Base-by-base conservation (phyloP, 2,329 filamentous ascomycete species). In the Diaporthe helianthi region DNA sequence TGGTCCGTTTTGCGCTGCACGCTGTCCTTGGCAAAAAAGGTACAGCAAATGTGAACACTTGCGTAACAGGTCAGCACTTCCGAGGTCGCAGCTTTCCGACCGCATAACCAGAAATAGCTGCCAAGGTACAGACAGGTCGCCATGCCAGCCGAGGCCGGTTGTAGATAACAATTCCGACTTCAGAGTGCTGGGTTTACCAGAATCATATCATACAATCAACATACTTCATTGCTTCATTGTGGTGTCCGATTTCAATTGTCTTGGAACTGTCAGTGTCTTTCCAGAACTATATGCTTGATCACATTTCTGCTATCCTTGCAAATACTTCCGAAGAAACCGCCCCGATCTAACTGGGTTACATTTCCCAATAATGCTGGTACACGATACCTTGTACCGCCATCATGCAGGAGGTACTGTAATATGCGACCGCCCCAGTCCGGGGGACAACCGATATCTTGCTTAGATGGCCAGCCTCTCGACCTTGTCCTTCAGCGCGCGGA, bases 391-490 rank as follows among this genome's bases (percentile, higher is more conserved):
- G 13, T 10, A 19, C 4, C n/a, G 12, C 36, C 29, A 63, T 17
- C n/a, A 8, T 24, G 29, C 19, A 22, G 19, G n/a, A 24, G 13
- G n/a, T 26, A 15, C 24, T 22, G 12, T 36, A 24, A 49, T 31
- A 52, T 26, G 44, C 46, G 52, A 44, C n/a, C 22, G 36, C 9
- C 46, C 24, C 12, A 36, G 7, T 9, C 31, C 22, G 22, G 9
- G 17, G 19, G 15, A 17, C 9, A n/a, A 15, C 26, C 19, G 33
- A 22, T 19, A 29, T 47, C 15, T 65, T 66, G 47, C 75, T 88
- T 91, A 98, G 84, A 98, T 97, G 85, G 95, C 94, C 75, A 98
- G 87, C 76, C 94, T 89, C 87, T 98, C 95, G 68, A 98, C 93
- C 89, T 97, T 97, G 83, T 97, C 93, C 86, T 95, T 97, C 78